Evolutionary conservation across 2,329 filamentous ascomycete species (phyloP), one percentile per base, ranked within the genome.

Genomic region (Didymella pomorum): DNA sequence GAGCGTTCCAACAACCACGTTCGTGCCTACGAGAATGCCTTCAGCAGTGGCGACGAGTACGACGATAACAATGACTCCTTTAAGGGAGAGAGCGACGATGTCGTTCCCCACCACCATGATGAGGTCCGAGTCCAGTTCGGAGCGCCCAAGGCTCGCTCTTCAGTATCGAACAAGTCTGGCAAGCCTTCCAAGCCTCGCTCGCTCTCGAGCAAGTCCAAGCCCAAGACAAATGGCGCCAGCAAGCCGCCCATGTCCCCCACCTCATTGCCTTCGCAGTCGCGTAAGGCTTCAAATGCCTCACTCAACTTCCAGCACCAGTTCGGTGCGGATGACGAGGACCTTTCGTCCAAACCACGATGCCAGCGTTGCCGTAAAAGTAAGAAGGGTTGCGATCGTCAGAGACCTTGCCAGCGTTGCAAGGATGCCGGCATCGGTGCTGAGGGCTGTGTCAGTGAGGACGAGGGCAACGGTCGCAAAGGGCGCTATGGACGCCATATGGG

Each of bases 291-390:
- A 0, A 83, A 89, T 56, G 84, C 87, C 11, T 92, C 91, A 11
- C 76, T 88, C 71, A 87, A 85, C 71, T 87, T 87, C 72, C 85
- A 87, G 68, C 81, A 86, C 64, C 84, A 84, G 62, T 79, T 86
- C 39, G 85, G 83, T 46, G 82, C 83, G 29, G 92, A 93, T 66
- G 92, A 97, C 65, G 93, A 97, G 65, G 93, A 97, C 56, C 81
- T 98, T 20, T 97, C 94, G 0, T 93, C 90, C 66, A 97, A 98
- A 80, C 95, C 95, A 56, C 93, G 95, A 63, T 99, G 95, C 82
- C 95, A 99, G 78, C 90, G 95, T 58, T 99, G 95, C 83, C 90
- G 95, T 71, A 99, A 99, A 86, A 98, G 94, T 81, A 99, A 99
- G 84, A 99, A 99, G 81, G 95, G 95, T 12, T 99, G 95, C 75